Evolutionary conservation across 805 yeast genomes (phyloP), one percentile per base, ranked within the genome.

Genomic region (Myxozyma neotropica): DNA sequence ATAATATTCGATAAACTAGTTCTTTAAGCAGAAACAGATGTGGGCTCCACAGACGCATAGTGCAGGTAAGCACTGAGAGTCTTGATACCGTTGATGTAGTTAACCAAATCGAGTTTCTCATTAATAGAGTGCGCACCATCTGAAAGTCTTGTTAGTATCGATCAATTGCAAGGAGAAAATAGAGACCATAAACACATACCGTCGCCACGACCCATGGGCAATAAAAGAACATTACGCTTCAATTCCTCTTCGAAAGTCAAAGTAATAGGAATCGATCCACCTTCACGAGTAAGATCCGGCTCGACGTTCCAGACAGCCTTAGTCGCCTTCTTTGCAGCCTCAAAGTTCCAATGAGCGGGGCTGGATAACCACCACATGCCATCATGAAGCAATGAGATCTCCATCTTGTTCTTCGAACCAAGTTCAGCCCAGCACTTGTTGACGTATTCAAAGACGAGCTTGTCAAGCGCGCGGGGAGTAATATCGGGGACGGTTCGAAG

Each of bases 171-270:
- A 24, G n/a, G 12, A 23, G n/a, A n/a, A n/a, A n/a, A n/a, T n/a
- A n/a, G n/a, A n/a, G n/a, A n/a, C n/a, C 12, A 15, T 7, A 27
- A 21, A 26, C 7, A 5, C 57, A 6, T 45, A 53, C 57, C 99
- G 74, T 94, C 97, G 68, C 99, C 99, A 77, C 95, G 87, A 66
- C 99, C 99, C 88, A 94, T 88, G 65, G 99, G 99, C 69, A 94
- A 83, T 71, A 94, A 80, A 65, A 94, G 80, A 35, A 92, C 98
- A 64, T 86, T 86, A 24, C 95, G 88, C 69, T 88, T 85, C 71
- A 94, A 81, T 72, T 84, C 85, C 70, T 91, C 81, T 79, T 94
- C 97, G 77, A 94, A 94, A 36, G 96, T 87, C 67, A 94, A 77
- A 23, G 99, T 93, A 74, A 94, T 92, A 66, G 99, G 99, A 72